Evolutionary conservation across 2,329 filamentous ascomycete species (phyloP), one percentile per base, ranked within the genome.

Genomic region (Orbilia javanica): DNA sequence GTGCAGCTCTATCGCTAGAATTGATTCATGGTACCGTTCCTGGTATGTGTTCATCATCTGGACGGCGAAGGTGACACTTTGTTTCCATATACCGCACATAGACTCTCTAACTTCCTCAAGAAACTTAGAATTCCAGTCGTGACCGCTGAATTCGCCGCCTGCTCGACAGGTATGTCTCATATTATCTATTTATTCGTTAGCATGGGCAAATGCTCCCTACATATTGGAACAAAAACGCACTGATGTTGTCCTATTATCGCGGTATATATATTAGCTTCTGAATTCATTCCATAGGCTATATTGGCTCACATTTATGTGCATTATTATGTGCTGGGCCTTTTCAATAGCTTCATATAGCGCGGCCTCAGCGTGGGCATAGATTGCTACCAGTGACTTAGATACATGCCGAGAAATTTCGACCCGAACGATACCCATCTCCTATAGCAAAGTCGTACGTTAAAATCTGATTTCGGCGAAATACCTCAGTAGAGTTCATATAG

Each of bases 101-200:
- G 18, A 1, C 8, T 15, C 20, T 20, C 7, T 31, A 0, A 75
- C 27, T 13, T 29, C 34, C 6, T 25, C 22, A 4, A 75, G 46
- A 15, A 75, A 46, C 5, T 22, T 10, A 11, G 13, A 20, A 22
- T 75, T 75, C 71, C 64, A 75, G 29, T 75, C 29, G 31, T 10
- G 39, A 15, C 20, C 55, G 15, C 57, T 48, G 29, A 64, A 42
- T 50, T 77, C 72, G 10, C 72, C 72, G 15, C 50, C 34, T n/a
- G 34, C 66, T 39, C 57, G 60, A 42, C 65, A 70, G 13, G 66
- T 53, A 1, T 42, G 13, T 42, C 48, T 77, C 4, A 70, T 15
- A 2, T 36, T 66, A 18, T 48, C 72, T 77, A 42, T 62, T 18
- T 39, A 18, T 18, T 22, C 2, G 18, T 52, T n/a, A 63, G 34